Evolutionary conservation across 306 rosid genomes (phyloP).

Genomic region (Lathyrus tuberosus): DNA sequence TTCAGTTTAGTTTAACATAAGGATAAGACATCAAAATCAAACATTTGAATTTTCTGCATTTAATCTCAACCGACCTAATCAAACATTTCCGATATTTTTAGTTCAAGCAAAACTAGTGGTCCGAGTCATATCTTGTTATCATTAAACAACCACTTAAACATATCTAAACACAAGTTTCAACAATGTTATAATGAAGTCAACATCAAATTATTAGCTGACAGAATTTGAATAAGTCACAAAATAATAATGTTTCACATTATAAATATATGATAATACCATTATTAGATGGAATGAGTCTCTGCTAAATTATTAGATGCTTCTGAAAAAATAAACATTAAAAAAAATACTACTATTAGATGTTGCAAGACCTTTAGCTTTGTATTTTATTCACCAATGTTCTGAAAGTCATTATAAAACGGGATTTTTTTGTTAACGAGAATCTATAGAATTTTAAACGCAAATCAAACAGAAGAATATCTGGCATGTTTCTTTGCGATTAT

Average conservation of each 20-base stretch:
- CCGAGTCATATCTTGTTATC: too few species aligned
- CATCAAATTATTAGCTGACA: background rate
- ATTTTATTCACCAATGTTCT: constrained; percentile 8
- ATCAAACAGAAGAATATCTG: constrained; percentile 4
- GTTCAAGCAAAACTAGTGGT: too few species aligned
- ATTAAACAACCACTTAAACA: too few species aligned
- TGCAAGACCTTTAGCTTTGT: constrained; percentile 16
- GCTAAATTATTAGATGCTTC: background rate
- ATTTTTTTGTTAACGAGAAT: constrained; percentile 3
- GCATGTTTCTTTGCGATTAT: constrained; percentile 13
- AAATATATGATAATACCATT: background rate
- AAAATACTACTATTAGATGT: constrained; percentile 4
- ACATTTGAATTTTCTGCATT: too few species aligned
- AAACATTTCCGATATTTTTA: too few species aligned
- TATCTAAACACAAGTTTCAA: too few species aligned
- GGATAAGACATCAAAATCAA: too few species aligned
- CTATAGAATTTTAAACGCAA: background rate
- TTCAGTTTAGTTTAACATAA: too few species aligned
- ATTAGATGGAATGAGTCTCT: background rate
- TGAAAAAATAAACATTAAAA: background rate
- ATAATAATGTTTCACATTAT: background rate
- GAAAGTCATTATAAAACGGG: constrained; percentile 8
- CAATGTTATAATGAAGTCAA: background rate
- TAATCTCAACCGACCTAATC: too few species aligned
- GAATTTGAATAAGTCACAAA: background rate